These are phyloP conservation scores for Psilocybe sp. DNA, from an alignment of 768 basidiomycete genomes.

Conservation along the genomic window DNA sequence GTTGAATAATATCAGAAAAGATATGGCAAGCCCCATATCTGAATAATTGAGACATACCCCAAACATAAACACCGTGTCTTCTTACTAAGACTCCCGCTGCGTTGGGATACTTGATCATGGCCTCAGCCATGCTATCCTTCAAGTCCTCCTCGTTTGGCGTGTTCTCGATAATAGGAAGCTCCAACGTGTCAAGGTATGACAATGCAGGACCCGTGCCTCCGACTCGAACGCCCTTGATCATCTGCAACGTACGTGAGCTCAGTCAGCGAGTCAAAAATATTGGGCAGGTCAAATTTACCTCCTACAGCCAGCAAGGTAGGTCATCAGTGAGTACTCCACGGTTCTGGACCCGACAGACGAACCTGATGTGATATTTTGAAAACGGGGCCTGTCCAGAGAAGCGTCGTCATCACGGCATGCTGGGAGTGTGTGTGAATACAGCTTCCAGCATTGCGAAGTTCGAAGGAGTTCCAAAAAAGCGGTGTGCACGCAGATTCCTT, in stretches of 20 bases:
- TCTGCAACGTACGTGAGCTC: slow-evolving; percentile 38
- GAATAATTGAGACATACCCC: slow-evolving; percentile 49
- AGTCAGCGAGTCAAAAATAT: neutral
- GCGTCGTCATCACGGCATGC: slow-evolving; percentile 84
- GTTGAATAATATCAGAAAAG: slow-evolving; percentile 4
- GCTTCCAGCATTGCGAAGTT: slow-evolving; percentile 72
- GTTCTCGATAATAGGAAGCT: slow-evolving; percentile 87
- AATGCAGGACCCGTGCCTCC: slow-evolving; percentile 75
- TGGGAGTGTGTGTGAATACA: slow-evolving; percentile 93
- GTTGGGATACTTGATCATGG: slow-evolving; percentile 77
- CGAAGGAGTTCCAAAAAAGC: slow-evolving; percentile 90
- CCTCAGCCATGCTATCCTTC: slow-evolving; percentile 83
- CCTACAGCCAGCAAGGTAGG: slow-evolving; percentile 25
- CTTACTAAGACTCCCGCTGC: slow-evolving; percentile 77
- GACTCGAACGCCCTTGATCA: slow-evolving; percentile 87
- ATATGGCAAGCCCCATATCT: neutral
- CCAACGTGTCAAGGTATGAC: slow-evolving; percentile 83
- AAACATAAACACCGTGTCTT: slow-evolving; percentile 81
- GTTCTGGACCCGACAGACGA: slow-evolving; percentile 12
- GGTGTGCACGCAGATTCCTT: slow-evolving; percentile 90
- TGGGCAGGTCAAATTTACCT: slow-evolving; percentile 27
- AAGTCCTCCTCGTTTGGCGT: slow-evolving; percentile 90
- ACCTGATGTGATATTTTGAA: slow-evolving; percentile 87
- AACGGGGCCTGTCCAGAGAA: slow-evolving; percentile 66
- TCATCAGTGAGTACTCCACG: slow-evolving; percentile 3